Percentiles rank a stretch among this genome's conserved stretches.
These are phyloP conservation scores for Nannochloris sp. DNA, from an alignment of 139 green algal genomes.

Conservation along the genomic window DNA sequence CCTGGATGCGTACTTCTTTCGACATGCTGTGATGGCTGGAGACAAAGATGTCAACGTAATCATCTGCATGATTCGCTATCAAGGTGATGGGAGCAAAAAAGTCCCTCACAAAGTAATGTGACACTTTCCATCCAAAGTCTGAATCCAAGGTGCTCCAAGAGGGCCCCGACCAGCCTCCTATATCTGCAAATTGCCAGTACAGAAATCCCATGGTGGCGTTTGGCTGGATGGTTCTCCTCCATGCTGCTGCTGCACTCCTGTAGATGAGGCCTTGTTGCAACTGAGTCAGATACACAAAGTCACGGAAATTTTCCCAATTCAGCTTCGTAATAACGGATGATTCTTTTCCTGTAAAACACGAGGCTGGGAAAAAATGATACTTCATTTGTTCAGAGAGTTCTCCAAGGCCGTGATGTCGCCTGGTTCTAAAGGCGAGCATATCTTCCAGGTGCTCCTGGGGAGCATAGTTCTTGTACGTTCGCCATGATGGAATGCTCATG, in stretches of 20 bases:
- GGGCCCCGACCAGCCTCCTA: conserved; percentile 49
- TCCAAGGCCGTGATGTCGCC: conserved; percentile 49
- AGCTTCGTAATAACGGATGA: not conserved
- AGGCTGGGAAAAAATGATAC: conserved; percentile 21
- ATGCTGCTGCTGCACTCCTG: conserved; percentile 41
- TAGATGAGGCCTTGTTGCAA: conserved; percentile 65
- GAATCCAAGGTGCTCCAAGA: conserved; percentile 56
- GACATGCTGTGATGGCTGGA: too few relatives aligned
- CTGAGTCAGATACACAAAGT: conserved; percentile 49
- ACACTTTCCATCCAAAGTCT: conserved; percentile 50
- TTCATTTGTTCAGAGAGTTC: conserved; percentile 50
- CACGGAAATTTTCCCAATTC: not conserved
- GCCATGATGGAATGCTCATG: conserved; percentile 47
- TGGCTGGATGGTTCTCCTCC: conserved; percentile 42
- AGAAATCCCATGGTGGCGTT: conserved; percentile 64
- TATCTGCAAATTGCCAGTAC: conserved; percentile 78
- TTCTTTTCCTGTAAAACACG: not conserved
- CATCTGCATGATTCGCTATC: not conserved
- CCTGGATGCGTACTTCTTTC: too few relatives aligned
- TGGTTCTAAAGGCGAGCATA: conserved; percentile 49
- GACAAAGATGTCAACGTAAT: too few relatives aligned
- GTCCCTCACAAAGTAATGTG: conserved; percentile 38
- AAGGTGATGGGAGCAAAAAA: conserved; percentile 27
- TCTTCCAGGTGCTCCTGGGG: conserved; percentile 24
- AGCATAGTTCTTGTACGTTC: conserved; percentile 22